A percentile compares a stretch with the other conserved stretches of the same genome.
Conservation (phyloP, 306 rosid genomes). For the Chamaecrista fasciculata region DNA sequence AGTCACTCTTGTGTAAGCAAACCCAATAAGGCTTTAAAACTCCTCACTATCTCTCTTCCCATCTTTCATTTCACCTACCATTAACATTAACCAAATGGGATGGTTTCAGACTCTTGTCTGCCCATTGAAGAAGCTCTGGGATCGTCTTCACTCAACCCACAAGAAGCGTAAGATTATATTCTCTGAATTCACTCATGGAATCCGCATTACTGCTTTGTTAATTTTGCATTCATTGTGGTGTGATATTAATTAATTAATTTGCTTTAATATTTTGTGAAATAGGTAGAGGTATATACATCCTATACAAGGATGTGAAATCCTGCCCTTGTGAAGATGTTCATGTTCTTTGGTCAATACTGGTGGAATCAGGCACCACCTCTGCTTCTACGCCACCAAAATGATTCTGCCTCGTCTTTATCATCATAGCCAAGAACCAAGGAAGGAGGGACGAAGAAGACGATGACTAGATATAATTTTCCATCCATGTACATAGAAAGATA, state of each 20-base stretch:
- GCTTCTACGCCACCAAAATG: constrained; percentile 39
- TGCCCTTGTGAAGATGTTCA: constrained; percentile 77
- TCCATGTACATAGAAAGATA: constrained; percentile 4
- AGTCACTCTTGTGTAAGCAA: constrained; percentile 40
- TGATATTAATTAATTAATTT: not conserved
- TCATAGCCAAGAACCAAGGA: not conserved
- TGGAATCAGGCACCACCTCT: constrained; percentile 42
- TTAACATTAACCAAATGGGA: constrained; percentile 51
- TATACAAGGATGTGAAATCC: constrained; percentile 73
- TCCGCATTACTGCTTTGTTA: no score
- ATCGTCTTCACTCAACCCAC: constrained; percentile 48
- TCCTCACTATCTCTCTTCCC: constrained; percentile 25
- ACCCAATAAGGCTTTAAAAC: constrained; percentile 16
- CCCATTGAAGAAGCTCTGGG: constrained; percentile 73
- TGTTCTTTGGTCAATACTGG: constrained; percentile 69
- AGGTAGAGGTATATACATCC: constrained; percentile 61
- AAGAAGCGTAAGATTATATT: constrained; percentile 36
- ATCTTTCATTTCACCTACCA: constrained; percentile 45
- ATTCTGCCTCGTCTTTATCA: not conserved
- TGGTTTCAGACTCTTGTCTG: constrained; percentile 52
- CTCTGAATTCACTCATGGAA: not conserved
- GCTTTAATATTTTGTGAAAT: not conserved
- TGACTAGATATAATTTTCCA: not conserved
- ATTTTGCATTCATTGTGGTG: no score
- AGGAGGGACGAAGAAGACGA: not conserved